Evolutionary conservation across 1,139 yeast species (phyloP), one percentile per base, ranked within the genome.

Genomic region (Hyphopichia pseudoburtonii): DNA sequence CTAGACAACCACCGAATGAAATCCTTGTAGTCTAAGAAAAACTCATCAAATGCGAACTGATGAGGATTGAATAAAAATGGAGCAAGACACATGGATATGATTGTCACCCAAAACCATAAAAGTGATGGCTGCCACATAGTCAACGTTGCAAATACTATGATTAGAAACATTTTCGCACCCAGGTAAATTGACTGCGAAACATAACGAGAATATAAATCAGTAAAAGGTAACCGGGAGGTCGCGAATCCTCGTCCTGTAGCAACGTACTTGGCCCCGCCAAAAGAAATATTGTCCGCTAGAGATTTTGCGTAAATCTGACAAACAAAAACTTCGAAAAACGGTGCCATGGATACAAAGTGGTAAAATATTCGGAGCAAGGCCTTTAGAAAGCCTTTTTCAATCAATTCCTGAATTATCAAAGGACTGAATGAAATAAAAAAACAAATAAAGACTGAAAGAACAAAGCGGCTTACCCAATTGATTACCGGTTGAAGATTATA

Each of bases 201-300:
- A 62, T 84, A 88, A 23, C 81, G 69, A 0, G 87, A 66, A 52
- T 80, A 88, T 4, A 88, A 63, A 2, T 61, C 56, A 5, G 78
- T 59, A 50, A 87, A 86, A 2, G 82, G 71, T 4, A 73, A 57
- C 46, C 96, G 66, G 0, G 82, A 64, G 8, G 85, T 86, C 1
- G 96, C 94, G 64, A 87, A 82, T 0, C 94, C 94, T 52, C 96
- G 61, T 0, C 96, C 96, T 0, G 96, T 86, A 1, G 94, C 77
- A 37, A 88, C 81, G 52, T 88, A 88, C 46, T 73, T 71, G 0
- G 96, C 96, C 25, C 94, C 94, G 0, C 96, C 96, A 55, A 84
- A 74, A 0, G 84, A 72, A 26, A 88, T 63, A 56, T 87, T 89
- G 34, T 77, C 78, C 22, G 77, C 62, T 44, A 88, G 67, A 0